A percentile compares a stretch with the other conserved stretches of the same genome.
Conservation (phyloP, 257 asterid genomes). For the Solanum arcanum region DNA sequence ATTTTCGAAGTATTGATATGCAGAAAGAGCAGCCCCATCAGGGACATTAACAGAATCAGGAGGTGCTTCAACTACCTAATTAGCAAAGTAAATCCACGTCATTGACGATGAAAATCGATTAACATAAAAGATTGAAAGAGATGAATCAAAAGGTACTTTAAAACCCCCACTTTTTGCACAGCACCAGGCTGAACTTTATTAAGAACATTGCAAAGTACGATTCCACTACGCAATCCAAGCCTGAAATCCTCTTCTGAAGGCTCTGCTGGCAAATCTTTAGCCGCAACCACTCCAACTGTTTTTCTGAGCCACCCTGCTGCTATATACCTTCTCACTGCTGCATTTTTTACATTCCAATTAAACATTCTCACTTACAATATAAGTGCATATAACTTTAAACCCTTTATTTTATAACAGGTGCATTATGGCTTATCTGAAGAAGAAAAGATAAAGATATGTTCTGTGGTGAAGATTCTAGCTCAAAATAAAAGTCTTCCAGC, state of each 20-base stretch:
- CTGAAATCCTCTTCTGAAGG: slow-evolving; percentile 90
- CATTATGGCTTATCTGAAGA: slow-evolving; percentile 25
- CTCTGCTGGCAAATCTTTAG: slow-evolving; percentile 83
- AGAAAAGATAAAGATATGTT: slow-evolving; percentile 29
- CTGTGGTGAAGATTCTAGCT: background rate
- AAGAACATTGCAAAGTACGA: slow-evolving; percentile 78
- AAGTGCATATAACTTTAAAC: background rate
- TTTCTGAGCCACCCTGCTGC: slow-evolving; percentile 86
- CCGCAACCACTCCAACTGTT: slow-evolving; percentile 78
- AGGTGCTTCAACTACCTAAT: slow-evolving; percentile 73
- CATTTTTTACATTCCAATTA: slow-evolving; percentile 13
- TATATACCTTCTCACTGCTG: slow-evolving; percentile 83
- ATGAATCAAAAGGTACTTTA: background rate
- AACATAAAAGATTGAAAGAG: background rate
- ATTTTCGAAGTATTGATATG: slow-evolving; percentile 79
- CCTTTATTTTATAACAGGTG: slow-evolving; percentile 14
- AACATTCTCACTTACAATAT: background rate
- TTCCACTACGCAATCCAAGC: slow-evolving; percentile 83
- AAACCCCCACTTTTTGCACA: slow-evolving; percentile 56
- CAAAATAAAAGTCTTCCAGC: slow-evolving; percentile 19
- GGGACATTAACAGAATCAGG: slow-evolving; percentile 38
- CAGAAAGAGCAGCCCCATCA: slow-evolving; percentile 83
- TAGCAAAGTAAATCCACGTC: background rate
- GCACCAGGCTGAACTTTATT: slow-evolving; percentile 76
- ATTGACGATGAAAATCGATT: background rate